Conservation (phyloP, 495 filamentous ascomycete genomes). For the Xylaria flabelliformis region DNA sequence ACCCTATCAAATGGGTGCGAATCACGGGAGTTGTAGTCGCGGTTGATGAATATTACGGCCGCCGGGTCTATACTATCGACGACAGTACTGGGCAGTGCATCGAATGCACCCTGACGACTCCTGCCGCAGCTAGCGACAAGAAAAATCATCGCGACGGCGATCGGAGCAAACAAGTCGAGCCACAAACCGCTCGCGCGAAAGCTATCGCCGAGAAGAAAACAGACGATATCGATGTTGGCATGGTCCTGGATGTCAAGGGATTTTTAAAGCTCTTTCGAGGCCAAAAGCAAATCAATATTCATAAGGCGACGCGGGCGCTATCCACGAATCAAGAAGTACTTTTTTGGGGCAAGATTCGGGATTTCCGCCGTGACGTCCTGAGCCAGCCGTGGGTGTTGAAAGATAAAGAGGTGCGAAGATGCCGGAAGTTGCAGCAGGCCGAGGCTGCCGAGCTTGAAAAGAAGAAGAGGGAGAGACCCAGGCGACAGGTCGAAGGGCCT, state of each 20-base stretch:
- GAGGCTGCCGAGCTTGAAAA: conserved; percentile 49
- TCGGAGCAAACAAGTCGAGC: background rate
- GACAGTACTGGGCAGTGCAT: conserved; percentile 84
- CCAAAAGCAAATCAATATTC: conserved; percentile 69
- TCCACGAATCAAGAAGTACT: conserved; percentile 77
- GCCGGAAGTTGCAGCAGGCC: conserved; percentile 52
- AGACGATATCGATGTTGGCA: conserved; percentile 65
- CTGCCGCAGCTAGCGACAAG: conserved; percentile 27
- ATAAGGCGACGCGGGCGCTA: conserved; percentile 64
- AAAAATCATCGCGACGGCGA: background rate
- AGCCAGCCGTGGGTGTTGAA: conserved; percentile 70
- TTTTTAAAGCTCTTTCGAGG: conserved; percentile 67
- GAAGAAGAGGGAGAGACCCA: conserved; percentile 41
- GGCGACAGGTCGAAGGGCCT: background rate
- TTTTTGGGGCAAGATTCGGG: conserved; percentile 72
- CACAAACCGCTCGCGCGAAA: background rate
- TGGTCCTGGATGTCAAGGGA: conserved; percentile 79
- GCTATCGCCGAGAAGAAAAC: conserved; percentile 12
- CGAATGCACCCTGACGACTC: conserved; percentile 54
- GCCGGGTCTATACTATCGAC: conserved; percentile 74
- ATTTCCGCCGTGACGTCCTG: conserved; percentile 70
- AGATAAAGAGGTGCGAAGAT: conserved; percentile 58
- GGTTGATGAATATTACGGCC: conserved; percentile 66
- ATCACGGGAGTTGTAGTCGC: conserved; percentile 80
- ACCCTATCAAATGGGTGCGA: conserved; percentile 87